Evolutionary conservation across 805 yeast species (phyloP).

Genomic region (Barnettozyma vustinii): DNA sequence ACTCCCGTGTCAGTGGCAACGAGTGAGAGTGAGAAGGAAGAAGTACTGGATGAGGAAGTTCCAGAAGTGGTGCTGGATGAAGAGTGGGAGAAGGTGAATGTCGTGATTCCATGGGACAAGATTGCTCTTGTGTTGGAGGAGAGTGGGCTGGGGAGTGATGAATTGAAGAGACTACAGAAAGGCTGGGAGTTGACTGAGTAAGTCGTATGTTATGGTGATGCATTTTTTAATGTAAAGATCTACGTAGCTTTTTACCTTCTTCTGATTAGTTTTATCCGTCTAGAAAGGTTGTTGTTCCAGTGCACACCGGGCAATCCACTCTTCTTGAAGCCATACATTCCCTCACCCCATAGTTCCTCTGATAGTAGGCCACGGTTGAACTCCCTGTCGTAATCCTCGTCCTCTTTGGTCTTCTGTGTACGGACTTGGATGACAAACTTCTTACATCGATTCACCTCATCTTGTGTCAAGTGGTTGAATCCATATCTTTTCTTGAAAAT

Average conservation of each 20-base stretch:
- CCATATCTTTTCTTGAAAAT: slow-evolving; percentile 73
- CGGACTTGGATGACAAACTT: slow-evolving; percentile 52
- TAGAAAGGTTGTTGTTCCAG: slow-evolving; percentile 58
- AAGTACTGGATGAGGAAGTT: not conserved
- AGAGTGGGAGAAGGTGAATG: slow-evolving; percentile 3
- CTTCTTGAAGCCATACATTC: slow-evolving; percentile 37
- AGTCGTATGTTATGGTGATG: not conserved
- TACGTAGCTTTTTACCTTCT: slow-evolving; percentile 16
- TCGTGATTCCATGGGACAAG: slow-evolving; percentile 39
- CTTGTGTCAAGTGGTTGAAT: slow-evolving; percentile 72
- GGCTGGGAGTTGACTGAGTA: slow-evolving; percentile 35
- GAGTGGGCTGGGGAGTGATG: slow-evolving; percentile 30
- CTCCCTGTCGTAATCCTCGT: slow-evolving; percentile 21
- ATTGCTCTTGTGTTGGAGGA: slow-evolving; percentile 31
- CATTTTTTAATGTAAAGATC: not conserved
- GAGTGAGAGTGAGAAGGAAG: not conserved
- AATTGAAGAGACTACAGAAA: slow-evolving; percentile 30
- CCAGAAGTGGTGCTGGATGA: not conserved
- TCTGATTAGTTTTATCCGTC: slow-evolving; percentile 42
- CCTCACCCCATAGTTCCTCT: slow-evolving; percentile 33
- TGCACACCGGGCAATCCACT: slow-evolving; percentile 43
- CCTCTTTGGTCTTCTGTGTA: slow-evolving; percentile 13
- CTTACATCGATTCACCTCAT: slow-evolving; percentile 73
- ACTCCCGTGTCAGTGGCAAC: not conserved
- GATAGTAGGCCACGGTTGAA: slow-evolving; percentile 22